Evolutionary conservation across 2,329 filamentous ascomycete species (phyloP).

Genomic region (Neonectria magnoliae): DNA sequence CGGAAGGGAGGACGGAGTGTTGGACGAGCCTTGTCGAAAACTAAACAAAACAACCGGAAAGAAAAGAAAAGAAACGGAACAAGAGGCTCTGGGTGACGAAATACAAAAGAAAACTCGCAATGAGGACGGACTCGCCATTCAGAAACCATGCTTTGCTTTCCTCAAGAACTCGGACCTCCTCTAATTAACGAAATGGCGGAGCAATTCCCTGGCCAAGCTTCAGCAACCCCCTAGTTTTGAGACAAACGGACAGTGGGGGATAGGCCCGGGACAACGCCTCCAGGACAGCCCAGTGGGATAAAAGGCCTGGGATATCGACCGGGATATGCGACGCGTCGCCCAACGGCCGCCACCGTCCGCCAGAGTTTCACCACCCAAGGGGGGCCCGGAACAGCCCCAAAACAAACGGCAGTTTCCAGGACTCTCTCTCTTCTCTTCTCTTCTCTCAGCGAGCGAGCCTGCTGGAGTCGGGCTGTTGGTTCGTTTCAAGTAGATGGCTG

Average conservation of each 20-base stretch:
- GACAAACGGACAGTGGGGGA: background rate
- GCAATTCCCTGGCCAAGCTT: conserved; percentile 2
- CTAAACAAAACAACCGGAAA: background rate
- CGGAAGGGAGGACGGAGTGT: background rate
- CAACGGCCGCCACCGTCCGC: conserved; percentile 20
- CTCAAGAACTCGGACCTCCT: background rate
- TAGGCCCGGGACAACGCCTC: background rate
- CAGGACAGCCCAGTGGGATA: background rate
- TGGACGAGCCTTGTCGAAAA: background rate
- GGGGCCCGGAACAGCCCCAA: conserved; percentile 10
- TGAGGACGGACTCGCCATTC: background rate
- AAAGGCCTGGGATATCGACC: background rate
- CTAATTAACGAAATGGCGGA: background rate
- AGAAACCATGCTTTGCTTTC: no score
- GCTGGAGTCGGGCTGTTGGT: conserved; percentile 6
- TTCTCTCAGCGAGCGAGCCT: background rate
- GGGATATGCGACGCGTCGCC: conserved; percentile 18
- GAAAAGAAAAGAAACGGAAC: background rate
- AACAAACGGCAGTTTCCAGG: background rate
- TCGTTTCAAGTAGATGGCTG: conserved; percentile 20
- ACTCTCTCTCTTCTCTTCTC: background rate
- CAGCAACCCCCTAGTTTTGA: background rate
- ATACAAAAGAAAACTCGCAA: background rate
- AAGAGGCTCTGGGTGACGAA: background rate
- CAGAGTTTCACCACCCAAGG: conserved; percentile 14